Base-by-base conservation (phyloP, 257 asterid species). In the Gentiana dahurica region DNA sequence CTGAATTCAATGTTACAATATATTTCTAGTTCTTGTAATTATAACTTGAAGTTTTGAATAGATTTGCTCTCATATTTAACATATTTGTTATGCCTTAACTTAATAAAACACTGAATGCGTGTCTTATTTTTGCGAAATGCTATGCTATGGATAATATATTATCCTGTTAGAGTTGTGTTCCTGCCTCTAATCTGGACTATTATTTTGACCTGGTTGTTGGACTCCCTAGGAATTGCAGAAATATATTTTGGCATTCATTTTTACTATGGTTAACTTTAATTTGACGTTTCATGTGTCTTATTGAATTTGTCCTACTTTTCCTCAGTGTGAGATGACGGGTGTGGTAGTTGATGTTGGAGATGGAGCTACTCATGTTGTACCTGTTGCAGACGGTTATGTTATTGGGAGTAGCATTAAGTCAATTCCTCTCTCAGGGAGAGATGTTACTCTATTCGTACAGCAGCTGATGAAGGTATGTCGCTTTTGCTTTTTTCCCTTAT, bases 281-380 rank as follows among this genome's bases (percentile, higher is more conserved):
- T 12, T 12, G 8, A 15, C 45, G 8, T 12, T 64, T 67, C 67
- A 69, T 57, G 49, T 58, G 60, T 61, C 34, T 39, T 63, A 70
- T 71, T 60, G 71, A 66, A 66, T 57, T 54, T 56, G 65, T 63
- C 65, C 50, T 67, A 63, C 68, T 65, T 72, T 58, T 59, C 61
- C 53, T 67, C 75, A 91, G 98, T 85, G 98, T 78, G 96, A 91
- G 93, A 91, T 87, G 98, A 91, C 98, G 61, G 98, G 96, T 46
- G 90, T 91, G 54, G 98, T 91, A 54, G 86, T 91, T 66, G 98
- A 91, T 64, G 74, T 83, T 65, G 96, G 96, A 56, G 98, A 91
- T 79, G 98, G 98, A 57, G 98, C 94, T 79, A 81, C 96, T 45
- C 98, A 91, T 65, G 83, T 87, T 54, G 98, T 91, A 70, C 96